These are phyloP conservation scores for Penicillium salamii DNA, from an alignment of 495 filamentous ascomycete species.

Conservation along the genomic window DNA sequence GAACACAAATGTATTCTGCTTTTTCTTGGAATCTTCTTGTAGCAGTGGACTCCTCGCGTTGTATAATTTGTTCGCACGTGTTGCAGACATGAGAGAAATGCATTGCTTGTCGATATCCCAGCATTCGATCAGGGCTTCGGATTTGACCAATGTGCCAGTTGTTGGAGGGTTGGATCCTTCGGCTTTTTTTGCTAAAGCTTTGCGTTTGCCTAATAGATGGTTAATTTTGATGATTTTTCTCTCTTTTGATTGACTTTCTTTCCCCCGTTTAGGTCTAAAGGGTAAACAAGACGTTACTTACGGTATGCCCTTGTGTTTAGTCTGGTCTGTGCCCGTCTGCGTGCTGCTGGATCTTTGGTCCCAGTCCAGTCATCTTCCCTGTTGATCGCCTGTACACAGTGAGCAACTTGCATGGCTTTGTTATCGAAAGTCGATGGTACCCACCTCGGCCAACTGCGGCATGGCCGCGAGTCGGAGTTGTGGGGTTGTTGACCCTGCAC, in stretches of 20 bases:
- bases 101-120: constrained; percentile 35
- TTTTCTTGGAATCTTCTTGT: constrained; percentile 21
- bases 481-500: constrained; percentile 24
- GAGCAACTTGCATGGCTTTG: constrained; percentile 20
- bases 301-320: constrained; percentile 42
- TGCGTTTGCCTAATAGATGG: constrained; percentile 33
- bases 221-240: constrained; percentile 17
- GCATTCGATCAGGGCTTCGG: constrained; percentile 35
- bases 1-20: constrained; percentile 29
- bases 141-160: constrained; percentile 15
- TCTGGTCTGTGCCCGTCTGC: constrained; percentile 36
- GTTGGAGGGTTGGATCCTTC: constrained; percentile 19
- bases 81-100: constrained; percentile 29
- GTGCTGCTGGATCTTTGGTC: constrained; percentile 30
- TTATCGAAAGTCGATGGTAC: constrained; percentile 16
- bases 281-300: constrained; percentile 27
- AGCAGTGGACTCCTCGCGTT: constrained; percentile 31
- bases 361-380: constrained; percentile 44
- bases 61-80: constrained; percentile 38
- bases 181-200: constrained; percentile 30
- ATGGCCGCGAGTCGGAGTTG: constrained; percentile 33
- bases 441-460: constrained; percentile 41
- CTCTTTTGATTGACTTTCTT: too few species aligned
- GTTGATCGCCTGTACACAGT: constrained; percentile 28
- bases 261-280: not conserved